Evolutionary conservation across 1,284 basidiomycete genomes (phyloP).

Genomic region (Rhizoctonia solani): DNA sequence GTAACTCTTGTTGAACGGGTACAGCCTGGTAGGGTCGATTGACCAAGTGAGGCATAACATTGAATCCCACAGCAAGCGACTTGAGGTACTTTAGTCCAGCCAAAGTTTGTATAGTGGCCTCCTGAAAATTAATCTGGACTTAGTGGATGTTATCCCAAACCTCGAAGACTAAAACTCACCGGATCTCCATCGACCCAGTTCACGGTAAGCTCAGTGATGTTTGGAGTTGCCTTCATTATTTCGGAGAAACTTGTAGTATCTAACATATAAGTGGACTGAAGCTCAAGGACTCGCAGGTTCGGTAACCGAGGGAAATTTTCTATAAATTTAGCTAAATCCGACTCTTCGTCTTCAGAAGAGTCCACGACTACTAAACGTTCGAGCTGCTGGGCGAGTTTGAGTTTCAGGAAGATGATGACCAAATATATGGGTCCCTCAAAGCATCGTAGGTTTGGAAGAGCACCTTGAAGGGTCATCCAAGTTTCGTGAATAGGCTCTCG

Average conservation of each 20-base stretch:
- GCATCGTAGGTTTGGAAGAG: slow-evolving; percentile 4
- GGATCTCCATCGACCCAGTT: slow-evolving; percentile 26
- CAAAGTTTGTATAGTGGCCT: neutral
- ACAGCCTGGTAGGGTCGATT: neutral
- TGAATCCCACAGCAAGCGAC: slow-evolving; percentile 1
- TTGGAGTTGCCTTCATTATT: neutral
- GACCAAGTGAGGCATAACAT: slow-evolving; percentile 16
- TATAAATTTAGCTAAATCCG: neutral
- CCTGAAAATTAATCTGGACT: neutral
- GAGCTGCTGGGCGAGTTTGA: slow-evolving; percentile 9
- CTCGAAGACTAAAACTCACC: neutral
- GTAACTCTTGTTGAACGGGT: neutral
- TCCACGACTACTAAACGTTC: slow-evolving; percentile 16
- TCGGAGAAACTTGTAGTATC: slow-evolving; percentile 8
- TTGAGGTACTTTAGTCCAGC: neutral
- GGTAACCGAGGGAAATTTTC: slow-evolving; percentile 2
- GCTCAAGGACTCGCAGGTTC: slow-evolving; percentile 17
- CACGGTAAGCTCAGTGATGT: slow-evolving; percentile 15
- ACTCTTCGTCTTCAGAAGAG: slow-evolving; percentile 16
- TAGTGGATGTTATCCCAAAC: neutral
- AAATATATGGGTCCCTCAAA: slow-evolving; percentile 20
- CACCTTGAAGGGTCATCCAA: neutral
- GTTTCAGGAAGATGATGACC: slow-evolving; percentile 1
- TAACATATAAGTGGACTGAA: slow-evolving; percentile 21
- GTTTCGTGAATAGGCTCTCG: neutral